phyloP scores from a whole-genome alignment of 306 rosid genomes.

The Inga oerstediana region DNA sequence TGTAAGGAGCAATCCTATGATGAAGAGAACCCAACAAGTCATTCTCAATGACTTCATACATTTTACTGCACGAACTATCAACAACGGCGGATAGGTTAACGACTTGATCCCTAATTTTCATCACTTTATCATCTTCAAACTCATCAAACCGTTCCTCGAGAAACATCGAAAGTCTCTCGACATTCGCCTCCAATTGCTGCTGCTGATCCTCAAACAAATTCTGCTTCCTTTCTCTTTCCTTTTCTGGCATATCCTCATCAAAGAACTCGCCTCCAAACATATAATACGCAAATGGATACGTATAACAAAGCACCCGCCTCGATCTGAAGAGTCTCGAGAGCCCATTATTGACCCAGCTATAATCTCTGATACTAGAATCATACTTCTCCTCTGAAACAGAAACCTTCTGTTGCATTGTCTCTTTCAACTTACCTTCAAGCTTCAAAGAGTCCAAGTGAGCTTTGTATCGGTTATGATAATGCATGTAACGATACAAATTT shows the following conservation, averaged over 20 bases:
- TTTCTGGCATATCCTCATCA: conserved; percentile 61
- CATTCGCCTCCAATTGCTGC: conserved; percentile 93
- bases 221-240: conserved; percentile 76
- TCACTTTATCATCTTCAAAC: conserved; percentile 59
- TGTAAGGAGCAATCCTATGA: conserved; percentile 86
- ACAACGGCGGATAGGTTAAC: conserved; percentile 63
- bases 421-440: conserved; percentile 85
- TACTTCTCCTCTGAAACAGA: conserved; percentile 61
- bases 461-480: conserved; percentile 89
- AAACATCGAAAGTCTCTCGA: conserved; percentile 83
- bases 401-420: conserved; percentile 62
- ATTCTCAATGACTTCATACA: conserved; percentile 92
- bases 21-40: conserved; percentile 79
- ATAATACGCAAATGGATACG: conserved; percentile 96
- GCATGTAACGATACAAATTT: conserved; percentile 85
- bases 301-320: conserved; percentile 92
- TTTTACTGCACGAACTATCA: conserved; percentile 73
- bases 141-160: conserved; percentile 80
- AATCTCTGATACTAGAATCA: conserved; percentile 66
- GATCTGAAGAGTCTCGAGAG: conserved; percentile 87
- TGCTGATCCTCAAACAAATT: conserved; percentile 98
- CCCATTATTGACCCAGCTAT: conserved; percentile 86
- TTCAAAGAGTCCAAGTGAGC: conserved; percentile 97
- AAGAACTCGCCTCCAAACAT: conserved; percentile 97
- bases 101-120: conserved; percentile 77